Conservation (phyloP, 345 rosid genomes). For the Brassica juncea region DNA sequence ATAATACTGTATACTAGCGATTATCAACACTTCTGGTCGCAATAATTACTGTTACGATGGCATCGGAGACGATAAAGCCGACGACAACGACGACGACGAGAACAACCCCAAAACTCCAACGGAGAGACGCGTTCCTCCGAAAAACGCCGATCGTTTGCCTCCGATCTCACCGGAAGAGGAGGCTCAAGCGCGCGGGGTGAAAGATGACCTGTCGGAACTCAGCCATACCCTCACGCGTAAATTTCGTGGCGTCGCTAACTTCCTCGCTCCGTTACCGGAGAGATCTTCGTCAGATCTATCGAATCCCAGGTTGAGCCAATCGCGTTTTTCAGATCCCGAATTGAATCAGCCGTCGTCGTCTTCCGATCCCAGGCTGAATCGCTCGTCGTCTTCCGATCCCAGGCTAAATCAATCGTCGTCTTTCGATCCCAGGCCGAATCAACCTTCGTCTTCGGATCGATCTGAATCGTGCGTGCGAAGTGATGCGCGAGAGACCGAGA, state of each 20-base stretch:
- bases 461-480: constrained; percentile 48
- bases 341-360: constrained; percentile 15
- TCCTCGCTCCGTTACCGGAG: constrained; percentile 79
- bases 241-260: constrained; percentile 91
- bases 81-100: constrained; percentile 24
- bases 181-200: constrained; percentile 63
- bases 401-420: constrained; percentile 18
- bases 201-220: constrained; percentile 81
- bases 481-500: constrained; percentile 74
- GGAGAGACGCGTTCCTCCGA: background rate
- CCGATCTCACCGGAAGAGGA: constrained; percentile 35
- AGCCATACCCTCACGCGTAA: constrained; percentile 73
- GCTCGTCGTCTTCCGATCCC: constrained; percentile 27
- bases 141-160: constrained; percentile 16
- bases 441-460: constrained; percentile 34
- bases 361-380: constrained; percentile 40
- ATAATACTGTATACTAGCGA: background rate
- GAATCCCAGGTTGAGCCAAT: constrained; percentile 13
- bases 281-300: constrained; percentile 36
- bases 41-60: constrained; percentile 18
- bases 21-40: background rate
- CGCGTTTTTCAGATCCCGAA: constrained; percentile 37
- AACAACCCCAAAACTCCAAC: background rate
- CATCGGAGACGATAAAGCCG: constrained; percentile 29
- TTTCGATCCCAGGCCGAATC: constrained; percentile 22